Evolutionary conservation across 2,329 filamentous ascomycete species (phyloP).

Genomic region (Phialocephala sp.): DNA sequence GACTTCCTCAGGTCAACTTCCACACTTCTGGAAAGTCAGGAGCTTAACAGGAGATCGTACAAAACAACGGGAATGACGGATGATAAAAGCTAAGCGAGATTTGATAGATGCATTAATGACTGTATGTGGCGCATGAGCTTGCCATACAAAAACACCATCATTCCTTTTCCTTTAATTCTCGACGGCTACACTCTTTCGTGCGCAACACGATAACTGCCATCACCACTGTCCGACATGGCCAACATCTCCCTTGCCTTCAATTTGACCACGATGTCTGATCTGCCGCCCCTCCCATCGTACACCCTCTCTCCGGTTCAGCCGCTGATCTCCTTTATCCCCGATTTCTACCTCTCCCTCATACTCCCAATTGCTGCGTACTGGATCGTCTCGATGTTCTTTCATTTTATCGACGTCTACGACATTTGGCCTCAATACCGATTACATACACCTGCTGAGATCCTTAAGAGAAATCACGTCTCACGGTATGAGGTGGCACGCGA

Average conservation of each 20-base stretch:
- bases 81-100: slow-evolving; percentile 38
- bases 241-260: slow-evolving; percentile 50
- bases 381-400: slow-evolving; percentile 79
- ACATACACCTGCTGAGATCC: slow-evolving; percentile 90
- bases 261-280: slow-evolving; percentile 55
- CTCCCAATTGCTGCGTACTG: slow-evolving; percentile 88
- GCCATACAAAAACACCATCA: slow-evolving; percentile 10
- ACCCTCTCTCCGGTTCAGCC: slow-evolving; percentile 71
- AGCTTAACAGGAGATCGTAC: slow-evolving; percentile 23
- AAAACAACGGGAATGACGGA: slow-evolving; percentile 30
- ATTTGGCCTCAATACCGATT: slow-evolving; percentile 89
- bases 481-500: slow-evolving; percentile 87
- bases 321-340: slow-evolving; percentile 78
- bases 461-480: slow-evolving; percentile 87
- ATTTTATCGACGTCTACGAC: slow-evolving; percentile 84
- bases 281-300: slow-evolving; percentile 89
- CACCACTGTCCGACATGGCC: slow-evolving; percentile 44
- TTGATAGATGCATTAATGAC: slow-evolving; percentile 26
- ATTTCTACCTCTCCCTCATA: slow-evolving; percentile 78
- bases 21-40: not conserved
- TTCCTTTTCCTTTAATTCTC: slow-evolving; percentile 12
- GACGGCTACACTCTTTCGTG: slow-evolving; percentile 39
- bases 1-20: not conserved
- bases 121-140: slow-evolving; percentile 23
- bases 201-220: slow-evolving; percentile 43